A percentile compares a stretch with the other conserved stretches of the same genome.
These are phyloP conservation scores for Picochlorum costavermella DNA, from an alignment of 139 green algal species.

Conservation along the genomic window DNA sequence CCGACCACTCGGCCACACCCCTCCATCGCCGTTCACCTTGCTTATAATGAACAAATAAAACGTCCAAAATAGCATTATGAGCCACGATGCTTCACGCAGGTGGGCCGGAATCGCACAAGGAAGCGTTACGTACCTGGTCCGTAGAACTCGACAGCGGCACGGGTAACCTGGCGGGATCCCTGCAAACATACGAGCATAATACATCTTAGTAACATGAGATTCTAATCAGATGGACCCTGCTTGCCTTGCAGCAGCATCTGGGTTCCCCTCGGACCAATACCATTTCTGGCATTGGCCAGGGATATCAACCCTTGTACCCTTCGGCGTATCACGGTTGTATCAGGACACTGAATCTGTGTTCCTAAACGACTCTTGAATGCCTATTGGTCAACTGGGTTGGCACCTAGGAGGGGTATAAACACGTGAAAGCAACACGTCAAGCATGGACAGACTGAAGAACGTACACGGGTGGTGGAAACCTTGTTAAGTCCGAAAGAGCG, in stretches of 20 bases:
- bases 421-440: background rate
- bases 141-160: conserved; percentile 18
- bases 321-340: no score
- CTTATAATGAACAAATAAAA: no score
- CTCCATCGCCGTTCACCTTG: no score
- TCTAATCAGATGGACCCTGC: background rate
- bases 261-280: background rate
- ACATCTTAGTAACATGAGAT: background rate
- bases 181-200: background rate
- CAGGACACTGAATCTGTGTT: no score
- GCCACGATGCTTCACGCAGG: background rate
- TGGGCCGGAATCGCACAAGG: background rate
- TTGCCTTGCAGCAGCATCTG: background rate
- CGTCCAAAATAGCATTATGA: no score
- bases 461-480: conserved; percentile 1
- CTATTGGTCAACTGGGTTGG: no score
- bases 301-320: no score
- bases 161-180: conserved; percentile 6
- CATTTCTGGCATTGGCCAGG: no score
- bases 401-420: background rate
- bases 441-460: background rate
- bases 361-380: no score
- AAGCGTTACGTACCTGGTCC: conserved; percentile 7
- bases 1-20: no score
- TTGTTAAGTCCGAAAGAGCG: conserved; percentile 1